Percentiles rank a stretch among this genome's conserved stretches.
These are phyloP conservation scores for Pestalotiopsis sp. DNA, from an alignment of 2,329 filamentous ascomycete species.

Conservation along the genomic window DNA sequence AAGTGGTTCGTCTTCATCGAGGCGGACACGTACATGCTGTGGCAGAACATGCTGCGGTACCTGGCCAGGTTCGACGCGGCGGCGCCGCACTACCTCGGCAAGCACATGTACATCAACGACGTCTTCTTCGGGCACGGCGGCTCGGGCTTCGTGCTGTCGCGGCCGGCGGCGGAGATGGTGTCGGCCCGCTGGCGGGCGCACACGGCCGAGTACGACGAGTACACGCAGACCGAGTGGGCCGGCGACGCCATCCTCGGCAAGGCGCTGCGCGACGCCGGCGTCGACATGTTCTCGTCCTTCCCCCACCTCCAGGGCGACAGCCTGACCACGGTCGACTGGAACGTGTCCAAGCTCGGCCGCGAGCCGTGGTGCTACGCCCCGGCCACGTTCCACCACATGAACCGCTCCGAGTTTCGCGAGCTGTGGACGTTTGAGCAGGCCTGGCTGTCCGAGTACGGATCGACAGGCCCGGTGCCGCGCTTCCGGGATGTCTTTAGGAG, in stretches of 20 bases:
- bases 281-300: slow-evolving; percentile 44
- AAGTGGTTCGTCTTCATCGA: slow-evolving; percentile 63
- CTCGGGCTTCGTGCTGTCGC: slow-evolving; percentile 52
- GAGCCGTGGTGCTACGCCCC: slow-evolving; percentile 50
- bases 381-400: slow-evolving; percentile 48
- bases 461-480: slow-evolving; percentile 17
- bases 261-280: slow-evolving; percentile 43
- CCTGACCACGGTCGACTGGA: slow-evolving; percentile 40
- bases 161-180: slow-evolving; percentile 44
- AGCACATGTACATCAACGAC: slow-evolving; percentile 50
- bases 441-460: slow-evolving; percentile 22
- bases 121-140: slow-evolving; percentile 54
- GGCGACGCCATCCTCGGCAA: slow-evolving; percentile 52
- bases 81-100: slow-evolving; percentile 52
- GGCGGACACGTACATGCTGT: slow-evolving; percentile 57
- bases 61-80: slow-evolving; percentile 47
- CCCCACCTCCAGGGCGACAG: slow-evolving; percentile 41
- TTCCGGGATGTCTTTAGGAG: slow-evolving; percentile 29
- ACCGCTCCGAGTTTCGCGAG: slow-evolving; percentile 37
- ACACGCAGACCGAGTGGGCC: slow-evolving; percentile 45
- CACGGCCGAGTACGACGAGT: slow-evolving; percentile 41
- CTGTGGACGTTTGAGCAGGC: slow-evolving; percentile 45
- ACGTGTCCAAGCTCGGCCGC: slow-evolving; percentile 36
- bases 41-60: slow-evolving; percentile 53
- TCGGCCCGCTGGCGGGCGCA: slow-evolving; percentile 41